Conservation (phyloP, 2,329 filamentous ascomycete genomes). For the Cladophialophora immunda region DNA sequence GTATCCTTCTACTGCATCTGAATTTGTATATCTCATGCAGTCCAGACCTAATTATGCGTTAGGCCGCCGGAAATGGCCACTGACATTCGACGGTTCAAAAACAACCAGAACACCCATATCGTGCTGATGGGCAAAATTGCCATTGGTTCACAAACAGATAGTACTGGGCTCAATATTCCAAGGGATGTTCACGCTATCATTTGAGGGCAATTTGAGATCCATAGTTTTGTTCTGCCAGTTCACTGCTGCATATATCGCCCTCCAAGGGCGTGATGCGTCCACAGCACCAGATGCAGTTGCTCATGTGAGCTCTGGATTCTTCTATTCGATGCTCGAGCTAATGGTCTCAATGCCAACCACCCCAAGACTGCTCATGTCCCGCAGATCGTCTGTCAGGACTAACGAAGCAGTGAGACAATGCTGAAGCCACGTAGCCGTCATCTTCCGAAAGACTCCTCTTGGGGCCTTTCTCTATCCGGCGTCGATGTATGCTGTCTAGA, state of each 20-base stretch:
- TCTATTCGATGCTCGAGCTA: slow-evolving; percentile 29
- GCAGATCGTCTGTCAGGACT: neutral
- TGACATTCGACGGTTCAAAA: neutral
- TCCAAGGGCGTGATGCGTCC: neutral
- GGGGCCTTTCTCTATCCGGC: slow-evolving; percentile 11
- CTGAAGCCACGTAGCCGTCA: neutral
- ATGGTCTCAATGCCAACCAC: slow-evolving; percentile 11
- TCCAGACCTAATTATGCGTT: neutral
- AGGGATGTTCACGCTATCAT: slow-evolving; percentile 4
- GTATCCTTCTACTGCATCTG: neutral
- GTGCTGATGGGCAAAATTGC: slow-evolving; percentile 19
- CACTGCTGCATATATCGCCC: slow-evolving; percentile 4
- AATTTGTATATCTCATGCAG: neutral
- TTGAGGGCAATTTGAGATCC: neutral
- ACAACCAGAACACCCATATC: slow-evolving; percentile 13
- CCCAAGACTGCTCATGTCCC: slow-evolving; percentile 5
- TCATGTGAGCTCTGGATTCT: slow-evolving; percentile 16
- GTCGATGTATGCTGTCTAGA: slow-evolving; percentile 3
- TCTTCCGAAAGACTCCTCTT: slow-evolving; percentile 8
- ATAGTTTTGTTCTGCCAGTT: slow-evolving; percentile 4
- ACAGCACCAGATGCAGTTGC: slow-evolving; percentile 12
- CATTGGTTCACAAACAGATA: slow-evolving; percentile 18
- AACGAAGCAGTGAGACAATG: neutral
- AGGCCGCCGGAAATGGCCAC: slow-evolving; percentile 2
- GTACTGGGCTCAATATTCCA: neutral